These are phyloP conservation scores for Phaeophleospora eucalypticola DNA, from an alignment of 2,329 filamentous ascomycete species.

Conservation along the genomic window DNA sequence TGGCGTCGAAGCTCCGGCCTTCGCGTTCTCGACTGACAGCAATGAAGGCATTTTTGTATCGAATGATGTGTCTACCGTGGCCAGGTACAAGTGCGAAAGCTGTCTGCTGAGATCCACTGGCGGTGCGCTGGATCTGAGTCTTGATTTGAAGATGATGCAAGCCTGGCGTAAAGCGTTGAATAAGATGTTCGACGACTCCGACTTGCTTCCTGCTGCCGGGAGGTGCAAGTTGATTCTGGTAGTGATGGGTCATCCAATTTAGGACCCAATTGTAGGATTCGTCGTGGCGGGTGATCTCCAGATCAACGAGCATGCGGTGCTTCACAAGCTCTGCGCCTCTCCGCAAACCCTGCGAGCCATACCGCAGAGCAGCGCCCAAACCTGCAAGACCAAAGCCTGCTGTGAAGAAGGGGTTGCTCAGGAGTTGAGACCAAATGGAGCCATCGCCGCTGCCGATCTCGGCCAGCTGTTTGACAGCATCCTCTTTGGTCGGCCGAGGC, in stretches of 20 bases:
- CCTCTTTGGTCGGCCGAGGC: constrained; percentile 16
- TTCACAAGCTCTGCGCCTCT: constrained; percentile 70
- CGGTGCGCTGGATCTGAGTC: constrained; percentile 58
- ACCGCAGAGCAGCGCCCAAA: constrained; percentile 74
- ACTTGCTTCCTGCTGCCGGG: constrained; percentile 24
- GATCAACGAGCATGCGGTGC: constrained; percentile 82
- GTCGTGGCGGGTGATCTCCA: constrained; percentile 93
- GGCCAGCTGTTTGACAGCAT: constrained; percentile 37
- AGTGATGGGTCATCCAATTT: constrained; percentile 76
- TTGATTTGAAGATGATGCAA: constrained; percentile 63
- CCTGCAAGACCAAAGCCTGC: constrained; percentile 82
- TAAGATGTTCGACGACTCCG: constrained; percentile 50
- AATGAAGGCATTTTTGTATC: constrained; percentile 82
- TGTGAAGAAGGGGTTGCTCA: constrained; percentile 52
- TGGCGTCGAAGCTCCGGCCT: constrained; percentile 75
- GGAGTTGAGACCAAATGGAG: constrained; percentile 43
- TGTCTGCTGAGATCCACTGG: constrained; percentile 67
- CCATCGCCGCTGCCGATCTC: constrained; percentile 32
- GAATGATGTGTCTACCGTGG: constrained; percentile 81
- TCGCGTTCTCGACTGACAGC: constrained; percentile 75
- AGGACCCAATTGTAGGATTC: constrained; percentile 91
- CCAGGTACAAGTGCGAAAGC: constrained; percentile 87
- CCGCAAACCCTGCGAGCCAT: constrained; percentile 73
- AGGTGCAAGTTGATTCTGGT: constrained; percentile 39
- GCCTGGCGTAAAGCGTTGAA: constrained; percentile 55